phyloP scores from a whole-genome alignment of 345 rosid species.

The Linum tenue region DNA sequence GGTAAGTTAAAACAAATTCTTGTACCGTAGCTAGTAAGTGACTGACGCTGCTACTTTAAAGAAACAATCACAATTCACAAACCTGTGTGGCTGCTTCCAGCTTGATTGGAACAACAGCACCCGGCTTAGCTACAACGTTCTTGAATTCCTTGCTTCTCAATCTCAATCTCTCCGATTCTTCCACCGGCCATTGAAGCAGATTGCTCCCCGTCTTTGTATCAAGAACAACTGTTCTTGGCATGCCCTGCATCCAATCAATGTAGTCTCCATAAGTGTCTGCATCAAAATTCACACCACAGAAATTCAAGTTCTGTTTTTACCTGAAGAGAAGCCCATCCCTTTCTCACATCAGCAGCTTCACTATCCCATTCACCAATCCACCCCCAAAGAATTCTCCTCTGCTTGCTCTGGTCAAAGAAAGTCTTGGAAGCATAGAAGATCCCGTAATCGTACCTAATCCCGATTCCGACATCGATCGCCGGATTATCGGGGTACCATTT shows the following conservation, averaged over 20 bases:
- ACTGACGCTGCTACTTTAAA: constrained; percentile 46
- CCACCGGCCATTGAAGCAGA: constrained; percentile 82
- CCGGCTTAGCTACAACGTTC: constrained; percentile 37
- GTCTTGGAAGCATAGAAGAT: constrained; percentile 62
- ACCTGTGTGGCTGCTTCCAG: constrained; percentile 63
- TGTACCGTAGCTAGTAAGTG: too few species aligned
- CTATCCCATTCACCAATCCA: constrained; percentile 68
- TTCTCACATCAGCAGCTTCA: constrained; percentile 46
- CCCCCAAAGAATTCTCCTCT: constrained; percentile 62
- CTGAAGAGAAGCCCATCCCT: constrained; percentile 80
- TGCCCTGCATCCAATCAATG: constrained; percentile 27
- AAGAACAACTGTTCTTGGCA: constrained; percentile 65
- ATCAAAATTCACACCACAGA: not conserved
- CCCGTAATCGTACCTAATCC: constrained; percentile 59
- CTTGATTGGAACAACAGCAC: constrained; percentile 49
- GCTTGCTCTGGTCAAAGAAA: constrained; percentile 43
- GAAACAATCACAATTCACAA: constrained; percentile 45
- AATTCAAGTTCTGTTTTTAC: constrained; percentile 12
- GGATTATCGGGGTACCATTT: constrained; percentile 50
- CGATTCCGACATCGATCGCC: constrained; percentile 50
- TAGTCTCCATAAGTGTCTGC: not conserved
- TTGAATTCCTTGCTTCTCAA: constrained; percentile 37
- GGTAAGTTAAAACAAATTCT: not conserved
- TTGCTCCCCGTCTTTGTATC: constrained; percentile 54
- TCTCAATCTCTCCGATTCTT: constrained; percentile 65